Evolutionary conservation across 352 stramenopile species (phyloP).

Genomic region (Phytopythium helicoides): DNA sequence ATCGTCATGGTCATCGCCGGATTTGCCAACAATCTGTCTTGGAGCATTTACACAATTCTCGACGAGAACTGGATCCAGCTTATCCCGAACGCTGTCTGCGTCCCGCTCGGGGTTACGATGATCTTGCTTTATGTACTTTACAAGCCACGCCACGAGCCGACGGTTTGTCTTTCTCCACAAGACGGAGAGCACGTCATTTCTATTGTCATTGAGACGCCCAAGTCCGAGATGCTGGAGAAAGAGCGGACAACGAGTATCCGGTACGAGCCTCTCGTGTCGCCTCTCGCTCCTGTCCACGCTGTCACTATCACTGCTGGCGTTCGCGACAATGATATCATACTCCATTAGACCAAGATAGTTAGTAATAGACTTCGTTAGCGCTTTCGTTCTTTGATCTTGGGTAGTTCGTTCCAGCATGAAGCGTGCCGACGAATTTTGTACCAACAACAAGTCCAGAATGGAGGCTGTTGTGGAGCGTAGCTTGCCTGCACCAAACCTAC

Average conservation of each 20-base stretch:
- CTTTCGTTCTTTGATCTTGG: too few relatives aligned
- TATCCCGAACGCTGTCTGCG: conserved; percentile 19
- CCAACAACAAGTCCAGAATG: too few relatives aligned
- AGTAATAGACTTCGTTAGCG: too few relatives aligned
- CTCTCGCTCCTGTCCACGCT: conserved; percentile 17
- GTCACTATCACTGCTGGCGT: conserved; percentile 27
- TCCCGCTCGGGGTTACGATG: conserved; percentile 13
- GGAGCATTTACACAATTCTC: conserved; percentile 38
- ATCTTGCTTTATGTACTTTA: conserved; percentile 20
- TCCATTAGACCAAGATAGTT: conserved; percentile 7
- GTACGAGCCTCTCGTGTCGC: conserved; percentile 25
- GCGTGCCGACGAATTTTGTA: too few relatives aligned
- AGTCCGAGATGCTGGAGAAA: conserved; percentile 21
- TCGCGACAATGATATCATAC: conserved; percentile 29
- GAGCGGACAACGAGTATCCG: conserved; percentile 15
- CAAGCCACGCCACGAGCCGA: conserved; percentile 5
- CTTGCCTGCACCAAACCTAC: too few relatives aligned
- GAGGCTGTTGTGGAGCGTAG: too few relatives aligned
- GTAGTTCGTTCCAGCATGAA: too few relatives aligned
- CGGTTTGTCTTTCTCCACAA: background rate
- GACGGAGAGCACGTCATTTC: conserved; percentile 17
- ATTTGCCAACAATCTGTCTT: conserved; percentile 34
- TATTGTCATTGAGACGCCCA: conserved; percentile 22
- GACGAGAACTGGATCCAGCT: conserved; percentile 26
- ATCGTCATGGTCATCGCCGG: conserved; percentile 43